Evolutionary conservation across 2,329 filamentous ascomycete species (phyloP).

Genomic region (Nigrospora sphaerica): DNA sequence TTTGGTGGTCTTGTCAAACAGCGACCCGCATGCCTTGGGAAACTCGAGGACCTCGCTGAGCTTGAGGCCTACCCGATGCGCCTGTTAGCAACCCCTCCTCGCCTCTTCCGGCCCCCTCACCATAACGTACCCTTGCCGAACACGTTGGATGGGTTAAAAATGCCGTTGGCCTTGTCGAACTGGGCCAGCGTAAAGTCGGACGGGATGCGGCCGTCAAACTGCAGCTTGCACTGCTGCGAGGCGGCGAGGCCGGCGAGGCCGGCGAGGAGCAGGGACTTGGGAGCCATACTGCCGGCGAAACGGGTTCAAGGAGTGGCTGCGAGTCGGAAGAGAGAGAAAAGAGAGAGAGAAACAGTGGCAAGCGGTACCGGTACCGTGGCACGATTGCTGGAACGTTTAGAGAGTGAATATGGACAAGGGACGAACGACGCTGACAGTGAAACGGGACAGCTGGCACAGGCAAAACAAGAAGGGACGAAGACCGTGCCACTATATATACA

Average conservation of each 20-base stretch:
- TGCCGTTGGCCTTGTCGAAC: conserved; percentile 32
- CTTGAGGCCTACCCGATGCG: not conserved
- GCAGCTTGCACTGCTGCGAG: conserved; percentile 26
- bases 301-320: too few species aligned
- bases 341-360: too few species aligned
- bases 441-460: too few species aligned
- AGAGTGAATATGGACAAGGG: too few species aligned
- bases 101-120: not conserved
- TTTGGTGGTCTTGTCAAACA: not conserved
- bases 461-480: too few species aligned
- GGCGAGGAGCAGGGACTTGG: not conserved
- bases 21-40: not conserved
- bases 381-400: too few species aligned
- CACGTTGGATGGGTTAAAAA: conserved; percentile 45
- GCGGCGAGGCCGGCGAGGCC: not conserved
- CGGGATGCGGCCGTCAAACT: conserved; percentile 41
- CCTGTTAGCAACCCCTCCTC: not conserved
- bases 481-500: too few species aligned
- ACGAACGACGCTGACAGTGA: too few species aligned
- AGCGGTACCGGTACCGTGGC: too few species aligned
- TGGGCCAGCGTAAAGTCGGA: conserved; percentile 24
- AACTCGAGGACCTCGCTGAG: not conserved
- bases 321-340: too few species aligned
- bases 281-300: not conserved
- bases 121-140: conserved; percentile 35